phyloP scores from a whole-genome alignment of 225 moss, liverwort and hornwort species.

The Physcomitrellopsis africana region DNA sequence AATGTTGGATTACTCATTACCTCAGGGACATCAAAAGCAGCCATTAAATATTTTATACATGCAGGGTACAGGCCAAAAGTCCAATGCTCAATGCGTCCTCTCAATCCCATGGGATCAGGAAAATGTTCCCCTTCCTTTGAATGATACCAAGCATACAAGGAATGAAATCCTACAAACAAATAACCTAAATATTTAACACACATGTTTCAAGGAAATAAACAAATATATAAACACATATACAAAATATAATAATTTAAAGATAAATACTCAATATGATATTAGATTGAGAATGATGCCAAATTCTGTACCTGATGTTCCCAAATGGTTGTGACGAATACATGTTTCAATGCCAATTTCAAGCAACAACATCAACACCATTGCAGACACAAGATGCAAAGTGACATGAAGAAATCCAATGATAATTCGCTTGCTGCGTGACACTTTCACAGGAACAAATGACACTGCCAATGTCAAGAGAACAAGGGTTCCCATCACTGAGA shows the following conservation, averaged over 20 bases:
- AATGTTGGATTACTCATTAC: background rate
- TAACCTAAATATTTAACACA: too few relatives aligned
- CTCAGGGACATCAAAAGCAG: conserved; percentile 66
- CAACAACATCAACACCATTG: conserved; percentile 58
- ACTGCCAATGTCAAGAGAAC: conserved; percentile 38
- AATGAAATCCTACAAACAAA: conserved; percentile 45
- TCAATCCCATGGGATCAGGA: conserved; percentile 57
- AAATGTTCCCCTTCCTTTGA: conserved; percentile 60
- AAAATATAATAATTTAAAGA: too few relatives aligned
- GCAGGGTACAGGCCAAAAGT: conserved; percentile 58
- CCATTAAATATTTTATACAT: conserved; percentile 66
- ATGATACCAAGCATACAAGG: conserved; percentile 65
- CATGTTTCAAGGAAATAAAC: too few relatives aligned
- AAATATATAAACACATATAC: too few relatives aligned
- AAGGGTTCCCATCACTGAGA: conserved; percentile 41
- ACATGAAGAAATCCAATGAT: conserved; percentile 54
- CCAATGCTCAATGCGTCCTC: conserved; percentile 53
- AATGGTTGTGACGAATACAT: conserved; percentile 57
- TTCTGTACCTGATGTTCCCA: conserved; percentile 45
- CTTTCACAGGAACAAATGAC: conserved; percentile 53
- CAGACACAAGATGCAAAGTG: conserved; percentile 43
- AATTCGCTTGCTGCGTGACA: conserved; percentile 36
- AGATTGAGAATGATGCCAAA: too few relatives aligned
- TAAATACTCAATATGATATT: too few relatives aligned
- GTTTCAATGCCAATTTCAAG: conserved; percentile 67